These are phyloP conservation scores for Fusarium sp. DNA, from an alignment of 2,329 filamentous ascomycete species.

Conservation along the genomic window DNA sequence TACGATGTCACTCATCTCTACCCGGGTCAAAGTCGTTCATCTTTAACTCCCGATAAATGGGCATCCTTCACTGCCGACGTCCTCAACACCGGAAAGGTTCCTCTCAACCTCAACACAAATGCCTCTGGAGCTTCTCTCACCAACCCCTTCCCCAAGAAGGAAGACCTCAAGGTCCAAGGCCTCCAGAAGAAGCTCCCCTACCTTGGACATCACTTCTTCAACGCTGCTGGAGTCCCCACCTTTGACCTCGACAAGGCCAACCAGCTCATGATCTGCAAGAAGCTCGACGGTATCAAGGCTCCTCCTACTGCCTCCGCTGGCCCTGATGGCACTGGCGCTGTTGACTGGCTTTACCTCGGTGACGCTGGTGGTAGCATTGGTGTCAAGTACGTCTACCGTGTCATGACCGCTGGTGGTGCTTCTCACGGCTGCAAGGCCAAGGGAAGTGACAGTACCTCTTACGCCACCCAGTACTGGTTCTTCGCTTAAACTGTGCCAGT, in stretches of 20 bases:
- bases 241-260: slow-evolving; percentile 65
- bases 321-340: slow-evolving; percentile 62
- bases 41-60: slow-evolving; percentile 57
- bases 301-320: slow-evolving; percentile 63
- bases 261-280: slow-evolving; percentile 60
- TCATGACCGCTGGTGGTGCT: slow-evolving; percentile 65
- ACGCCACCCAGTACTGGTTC: slow-evolving; percentile 71
- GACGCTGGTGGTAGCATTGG: slow-evolving; percentile 56
- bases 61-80: slow-evolving; percentile 55
- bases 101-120: slow-evolving; percentile 60
- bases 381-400: slow-evolving; percentile 63
- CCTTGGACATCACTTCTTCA: slow-evolving; percentile 78
- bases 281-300: slow-evolving; percentile 63
- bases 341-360: slow-evolving; percentile 66
- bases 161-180: slow-evolving; percentile 55
- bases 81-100: slow-evolving; percentile 58
- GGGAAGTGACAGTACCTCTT: slow-evolving; percentile 65
- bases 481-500: slow-evolving; percentile 53
- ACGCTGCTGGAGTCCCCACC: slow-evolving; percentile 63
- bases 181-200: slow-evolving; percentile 53
- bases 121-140: slow-evolving; percentile 57
- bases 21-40: slow-evolving; percentile 56
- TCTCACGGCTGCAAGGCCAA: slow-evolving; percentile 58
- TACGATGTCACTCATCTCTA: slow-evolving; percentile 69
- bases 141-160: slow-evolving; percentile 59